Percentiles rank a stretch among this genome's conserved stretches.
phyloP scores from a whole-genome alignment of 106 monocot species.

The Dendrobium officinale region DNA sequence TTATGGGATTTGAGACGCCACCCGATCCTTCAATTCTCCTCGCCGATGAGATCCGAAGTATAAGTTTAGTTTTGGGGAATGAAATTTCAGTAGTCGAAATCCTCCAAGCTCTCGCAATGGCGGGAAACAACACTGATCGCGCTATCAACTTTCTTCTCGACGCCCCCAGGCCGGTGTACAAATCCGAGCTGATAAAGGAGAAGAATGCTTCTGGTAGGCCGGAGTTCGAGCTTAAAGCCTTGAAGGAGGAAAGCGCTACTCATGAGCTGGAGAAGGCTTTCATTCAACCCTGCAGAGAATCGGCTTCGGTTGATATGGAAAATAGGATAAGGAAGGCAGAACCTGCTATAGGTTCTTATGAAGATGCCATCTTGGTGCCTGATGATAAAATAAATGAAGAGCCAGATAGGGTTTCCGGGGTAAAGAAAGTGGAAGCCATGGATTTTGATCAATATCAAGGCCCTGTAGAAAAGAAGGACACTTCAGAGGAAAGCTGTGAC shows the following conservation, averaged over 20 bases:
- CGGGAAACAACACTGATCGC: constrained; percentile 53
- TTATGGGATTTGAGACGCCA: constrained; percentile 4
- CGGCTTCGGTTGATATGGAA: neutral
- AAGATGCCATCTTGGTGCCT: constrained; percentile 8
- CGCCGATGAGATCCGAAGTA: constrained; percentile 34
- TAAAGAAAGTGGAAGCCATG: constrained; percentile 3
- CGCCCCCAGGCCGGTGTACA: constrained; percentile 18
- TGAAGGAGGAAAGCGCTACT: too few relatives aligned
- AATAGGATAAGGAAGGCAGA: constrained; percentile 15
- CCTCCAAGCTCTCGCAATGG: constrained; percentile 30
- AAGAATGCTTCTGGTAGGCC: neutral
- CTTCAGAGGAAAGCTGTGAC: neutral
- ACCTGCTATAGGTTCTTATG: neutral
- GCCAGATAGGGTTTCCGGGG: neutral
- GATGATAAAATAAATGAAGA: constrained; percentile 6
- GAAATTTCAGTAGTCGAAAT: constrained; percentile 16
- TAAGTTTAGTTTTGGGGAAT: constrained; percentile 38
- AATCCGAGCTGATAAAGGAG: constrained; percentile 16
- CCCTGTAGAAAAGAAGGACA: neutral
- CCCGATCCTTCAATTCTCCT: constrained; percentile 18
- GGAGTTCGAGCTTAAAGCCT: too few relatives aligned
- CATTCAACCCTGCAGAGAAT: too few relatives aligned
- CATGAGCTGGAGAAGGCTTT: neutral
- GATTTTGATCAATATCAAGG: neutral
- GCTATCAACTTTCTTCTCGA: constrained; percentile 77